Percentiles rank a stretch among this genome's conserved stretches.
These are phyloP conservation scores for Flaveria robusta DNA, from an alignment of 129 eudicot genomes.

Conservation along the genomic window DNA sequence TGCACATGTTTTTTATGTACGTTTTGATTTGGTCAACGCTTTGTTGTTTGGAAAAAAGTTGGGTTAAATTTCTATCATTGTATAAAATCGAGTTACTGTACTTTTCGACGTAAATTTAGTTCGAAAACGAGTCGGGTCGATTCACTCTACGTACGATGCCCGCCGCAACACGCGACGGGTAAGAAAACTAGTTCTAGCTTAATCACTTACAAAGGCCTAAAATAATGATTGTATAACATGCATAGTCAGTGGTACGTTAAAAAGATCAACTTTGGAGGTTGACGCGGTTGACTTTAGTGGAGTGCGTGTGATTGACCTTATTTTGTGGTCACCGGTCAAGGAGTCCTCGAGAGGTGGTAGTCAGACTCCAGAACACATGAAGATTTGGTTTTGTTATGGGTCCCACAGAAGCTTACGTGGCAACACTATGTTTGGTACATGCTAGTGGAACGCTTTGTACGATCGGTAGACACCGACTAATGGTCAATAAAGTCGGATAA, in stretches of 20 bases:
- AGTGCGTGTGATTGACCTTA: slow-evolving; percentile 18
- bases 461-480: slow-evolving; percentile 25
- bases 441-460: slow-evolving; percentile 16
- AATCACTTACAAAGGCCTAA: neutral
- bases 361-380: slow-evolving; percentile 20
- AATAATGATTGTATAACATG: neutral
- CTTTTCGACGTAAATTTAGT: no score
- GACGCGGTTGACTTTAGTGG: neutral
- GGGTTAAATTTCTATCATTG: no score
- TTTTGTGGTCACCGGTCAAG: slow-evolving; percentile 7
- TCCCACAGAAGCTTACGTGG: slow-evolving; percentile 22
- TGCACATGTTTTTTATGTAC: no score
- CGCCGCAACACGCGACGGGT: no score
- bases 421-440: slow-evolving; percentile 12
- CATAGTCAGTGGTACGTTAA: neutral
- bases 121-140: no score
- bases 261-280: slow-evolving; percentile 1
- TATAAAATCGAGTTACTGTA: no score
- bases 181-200: no score
- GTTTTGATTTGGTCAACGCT: no score
- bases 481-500: neutral
- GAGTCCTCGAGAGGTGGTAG: slow-evolving; percentile 14
- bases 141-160: no score
- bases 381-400: slow-evolving; percentile 16
- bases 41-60: no score